A percentile compares a stretch with the other conserved stretches of the same genome.
Conservation (phyloP, 2,329 filamentous ascomycete species). For the Sclerotinia glacialis region DNA sequence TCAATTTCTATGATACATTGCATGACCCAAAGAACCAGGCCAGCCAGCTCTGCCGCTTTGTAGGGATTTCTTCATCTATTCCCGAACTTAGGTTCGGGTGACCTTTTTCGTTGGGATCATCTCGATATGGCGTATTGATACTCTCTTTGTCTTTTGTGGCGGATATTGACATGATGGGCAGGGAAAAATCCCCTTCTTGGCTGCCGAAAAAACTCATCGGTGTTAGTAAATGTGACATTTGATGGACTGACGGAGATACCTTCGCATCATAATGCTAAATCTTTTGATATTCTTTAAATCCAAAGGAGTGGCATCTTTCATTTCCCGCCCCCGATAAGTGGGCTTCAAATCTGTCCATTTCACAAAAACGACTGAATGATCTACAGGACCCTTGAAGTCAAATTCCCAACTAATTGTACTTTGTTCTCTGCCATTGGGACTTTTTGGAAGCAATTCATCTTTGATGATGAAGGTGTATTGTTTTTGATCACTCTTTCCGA, state of each 20-base stretch:
- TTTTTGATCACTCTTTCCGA: constrained; percentile 58
- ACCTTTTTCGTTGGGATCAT: constrained; percentile 25
- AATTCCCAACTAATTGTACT: constrained; percentile 72
- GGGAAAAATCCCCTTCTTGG: constrained; percentile 66
- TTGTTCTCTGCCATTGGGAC: constrained; percentile 66
- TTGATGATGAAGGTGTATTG: constrained; percentile 74
- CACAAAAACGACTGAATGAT: constrained; percentile 49
- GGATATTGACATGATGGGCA: constrained; percentile 55
- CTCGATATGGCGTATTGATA: constrained; percentile 25
- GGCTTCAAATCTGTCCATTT: constrained; percentile 64
- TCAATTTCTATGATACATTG: constrained; percentile 19
- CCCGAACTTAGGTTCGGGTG: background rate
- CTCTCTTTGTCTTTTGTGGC: constrained; percentile 40
- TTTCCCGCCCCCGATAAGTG: constrained; percentile 69
- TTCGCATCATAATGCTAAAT: constrained; percentile 77
- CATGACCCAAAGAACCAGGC: constrained; percentile 22
- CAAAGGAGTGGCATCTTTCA: constrained; percentile 57
- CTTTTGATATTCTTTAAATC: constrained; percentile 60
- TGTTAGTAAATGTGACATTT: constrained; percentile 24
- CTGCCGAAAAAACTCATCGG: constrained; percentile 67
- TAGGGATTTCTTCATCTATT: background rate
- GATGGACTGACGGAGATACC: constrained; percentile 49
- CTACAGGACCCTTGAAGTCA: constrained; percentile 52
- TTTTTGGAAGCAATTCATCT: constrained; percentile 58
- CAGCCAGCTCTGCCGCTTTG: constrained; percentile 20